Percentiles rank a stretch among this genome's conserved stretches.
Conservation (phyloP, 176 grass and related monocot genomes). For the Oryza longistaminata region DNA sequence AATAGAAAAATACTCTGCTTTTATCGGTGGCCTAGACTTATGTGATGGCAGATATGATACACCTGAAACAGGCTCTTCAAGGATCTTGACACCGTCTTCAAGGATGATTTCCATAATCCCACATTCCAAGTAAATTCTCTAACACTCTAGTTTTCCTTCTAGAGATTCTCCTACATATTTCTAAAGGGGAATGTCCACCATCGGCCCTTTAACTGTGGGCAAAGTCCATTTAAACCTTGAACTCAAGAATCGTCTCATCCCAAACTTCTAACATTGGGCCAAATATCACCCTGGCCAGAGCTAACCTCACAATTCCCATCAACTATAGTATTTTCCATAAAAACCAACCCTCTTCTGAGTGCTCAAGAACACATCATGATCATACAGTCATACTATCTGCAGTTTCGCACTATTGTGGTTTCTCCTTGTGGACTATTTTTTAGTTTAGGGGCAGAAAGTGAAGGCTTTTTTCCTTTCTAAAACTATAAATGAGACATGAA, state of each 20-base stretch:
- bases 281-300: too few relatives aligned
- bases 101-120: conserved; percentile 86
- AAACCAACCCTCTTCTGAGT: too few relatives aligned
- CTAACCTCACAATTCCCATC: too few relatives aligned
- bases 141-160: neutral
- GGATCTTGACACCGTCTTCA: conserved; percentile 73
- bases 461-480: neutral
- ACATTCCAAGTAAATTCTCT: conserved; percentile 70
- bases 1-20: conserved; percentile 90
- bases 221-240: neutral
- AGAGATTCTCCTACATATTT: neutral
- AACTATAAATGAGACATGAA: neutral
- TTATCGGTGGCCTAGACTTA: conserved; percentile 92
- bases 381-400: too few relatives aligned
- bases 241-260: neutral
- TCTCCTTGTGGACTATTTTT: too few relatives aligned
- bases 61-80: conserved; percentile 81
- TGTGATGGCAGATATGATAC: conserved; percentile 97
- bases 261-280: neutral
- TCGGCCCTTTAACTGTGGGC: neutral
- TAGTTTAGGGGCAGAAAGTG: too few relatives aligned
- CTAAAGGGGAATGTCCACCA: neutral
- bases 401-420: too few relatives aligned
- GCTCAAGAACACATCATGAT: too few relatives aligned
- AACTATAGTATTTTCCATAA: too few relatives aligned